Evolutionary conservation across 2,329 filamentous ascomycete species (phyloP), one percentile per base, ranked within the genome.

Genomic region (Nothopassalora personata): DNA sequence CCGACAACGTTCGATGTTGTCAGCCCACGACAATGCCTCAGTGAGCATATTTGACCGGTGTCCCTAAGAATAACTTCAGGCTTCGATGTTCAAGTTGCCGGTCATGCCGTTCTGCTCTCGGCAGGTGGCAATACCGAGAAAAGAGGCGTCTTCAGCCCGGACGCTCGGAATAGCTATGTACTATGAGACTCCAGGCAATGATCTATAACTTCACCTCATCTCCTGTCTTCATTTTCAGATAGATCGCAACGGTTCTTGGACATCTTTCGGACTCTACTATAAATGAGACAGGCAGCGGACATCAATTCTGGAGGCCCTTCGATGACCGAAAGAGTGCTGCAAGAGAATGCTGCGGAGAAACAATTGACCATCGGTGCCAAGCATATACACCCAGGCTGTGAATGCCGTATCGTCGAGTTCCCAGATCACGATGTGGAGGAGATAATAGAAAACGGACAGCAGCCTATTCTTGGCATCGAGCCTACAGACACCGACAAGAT

Each of bases 401-500:
- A 61, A 53, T 64, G 62, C 48, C 59, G 62, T 10, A 58, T 54
- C n/a, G 36, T 61, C 11, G 34, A 53, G 23, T 54, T 57, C 4
- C 59, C 61, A 2, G 36, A 45, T n/a, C 31, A 57, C 8, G 50
- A 28, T 6, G 61, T 64, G 31, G 34, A 31, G 15, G 34, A 19
- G 28, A 59, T 61, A 9, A 19, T 51, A 39, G 36, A 51, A 47
- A 27, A 51, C 13, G 57, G 57, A 13, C 54, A 50, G 31, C 19
- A 56, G 1, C 54, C 58, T 1, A 53, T 63, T 45, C 48, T 60
- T 31, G 55, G 48, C 45, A 59, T 61, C 34, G 57, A 60, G 19
- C 56, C 59, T 6, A 60, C 47, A 15, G 56, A 55, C 19, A 63
- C 56, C 7, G 59, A 64, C 48, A 61, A 61, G 48, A 54, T 60